Conservation (phyloP, 139 green algal species). For the Mesotaenium endlicherianum region DNA sequence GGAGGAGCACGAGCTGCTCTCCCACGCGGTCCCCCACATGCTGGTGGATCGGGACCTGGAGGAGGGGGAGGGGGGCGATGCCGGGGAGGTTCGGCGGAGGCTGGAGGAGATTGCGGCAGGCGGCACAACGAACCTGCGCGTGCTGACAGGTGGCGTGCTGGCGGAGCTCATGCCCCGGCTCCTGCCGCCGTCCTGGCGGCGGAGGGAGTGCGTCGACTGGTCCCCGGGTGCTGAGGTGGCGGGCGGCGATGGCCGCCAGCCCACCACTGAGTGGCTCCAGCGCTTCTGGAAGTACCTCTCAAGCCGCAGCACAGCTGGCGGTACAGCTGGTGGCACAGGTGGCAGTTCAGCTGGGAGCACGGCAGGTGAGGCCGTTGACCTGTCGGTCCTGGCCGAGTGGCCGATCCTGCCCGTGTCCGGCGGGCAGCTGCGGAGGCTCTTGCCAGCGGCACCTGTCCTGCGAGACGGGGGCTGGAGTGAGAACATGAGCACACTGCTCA, state of each 20-base stretch:
- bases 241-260: conserved; percentile 3
- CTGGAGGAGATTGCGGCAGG: not conserved
- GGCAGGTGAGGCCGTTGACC: too few relatives aligned
- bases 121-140: conserved; percentile 37
- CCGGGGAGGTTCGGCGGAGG: not conserved
- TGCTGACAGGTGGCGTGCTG: conserved; percentile 45
- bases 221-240: not conserved
- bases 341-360: too few relatives aligned
- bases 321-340: too few relatives aligned
- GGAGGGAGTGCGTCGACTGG: conserved; percentile 42
- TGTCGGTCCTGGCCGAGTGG: conserved; percentile 43
- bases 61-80: not conserved
- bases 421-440: conserved; percentile 47
- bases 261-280: conserved; percentile 20
- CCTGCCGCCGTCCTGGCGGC: conserved; percentile 59
- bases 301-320: not conserved
- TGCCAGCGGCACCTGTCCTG: not conserved
- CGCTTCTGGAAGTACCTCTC: conserved; percentile 50
- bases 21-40: not conserved
- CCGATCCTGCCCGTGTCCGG: conserved; percentile 64
- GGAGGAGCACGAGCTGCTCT: conserved; percentile 7
- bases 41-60: conserved; percentile 13
- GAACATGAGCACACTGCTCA: conserved; percentile 53
- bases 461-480: conserved; percentile 61
- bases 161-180: conserved; percentile 53